Percentiles rank a stretch among this genome's conserved stretches.
These are phyloP conservation scores for Lindgomyces ingoldianus DNA, from an alignment of 495 filamentous ascomycete species.

Conservation along the genomic window DNA sequence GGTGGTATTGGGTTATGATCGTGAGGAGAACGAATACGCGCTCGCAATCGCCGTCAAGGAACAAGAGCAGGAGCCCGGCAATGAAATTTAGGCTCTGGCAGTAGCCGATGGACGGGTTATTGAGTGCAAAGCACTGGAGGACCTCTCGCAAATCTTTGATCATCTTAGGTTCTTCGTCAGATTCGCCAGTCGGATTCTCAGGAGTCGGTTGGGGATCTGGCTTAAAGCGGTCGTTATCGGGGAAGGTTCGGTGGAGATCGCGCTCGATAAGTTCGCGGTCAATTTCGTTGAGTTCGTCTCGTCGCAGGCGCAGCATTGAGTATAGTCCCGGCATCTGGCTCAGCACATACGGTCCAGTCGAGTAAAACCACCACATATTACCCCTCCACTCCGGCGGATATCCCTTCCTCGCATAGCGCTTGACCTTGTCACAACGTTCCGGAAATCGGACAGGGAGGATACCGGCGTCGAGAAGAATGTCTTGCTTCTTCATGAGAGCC, in stretches of 20 bases:
- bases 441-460: constrained; percentile 78
- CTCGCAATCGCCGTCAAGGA: constrained; percentile 75
- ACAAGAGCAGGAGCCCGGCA: constrained; percentile 90
- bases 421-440: constrained; percentile 74
- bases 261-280: constrained; percentile 93
- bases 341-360: constrained; percentile 72
- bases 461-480: constrained; percentile 68
- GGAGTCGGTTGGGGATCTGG: constrained; percentile 58
- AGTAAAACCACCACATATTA: constrained; percentile 96
- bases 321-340: constrained; percentile 75
- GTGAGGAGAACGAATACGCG: constrained; percentile 94
- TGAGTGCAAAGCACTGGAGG: constrained; percentile 83
- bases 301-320: constrained; percentile 63
- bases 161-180: constrained; percentile 67
- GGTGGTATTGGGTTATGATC: constrained; percentile 82
- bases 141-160: constrained; percentile 80
- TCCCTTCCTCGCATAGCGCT: constrained; percentile 91
- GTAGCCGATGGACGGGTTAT: constrained; percentile 88
- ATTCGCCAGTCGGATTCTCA: constrained; percentile 34
- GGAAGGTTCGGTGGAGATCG: constrained; percentile 92
- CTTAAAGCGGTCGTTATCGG: constrained; percentile 91
- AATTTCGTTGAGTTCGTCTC: constrained; percentile 61
- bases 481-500: constrained; percentile 71
- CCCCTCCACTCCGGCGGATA: constrained; percentile 91
- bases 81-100: constrained; percentile 97